These are phyloP conservation scores for Boletellus deceptivus DNA, from an alignment of 1,284 basidiomycete genomes.

Conservation along the genomic window DNA sequence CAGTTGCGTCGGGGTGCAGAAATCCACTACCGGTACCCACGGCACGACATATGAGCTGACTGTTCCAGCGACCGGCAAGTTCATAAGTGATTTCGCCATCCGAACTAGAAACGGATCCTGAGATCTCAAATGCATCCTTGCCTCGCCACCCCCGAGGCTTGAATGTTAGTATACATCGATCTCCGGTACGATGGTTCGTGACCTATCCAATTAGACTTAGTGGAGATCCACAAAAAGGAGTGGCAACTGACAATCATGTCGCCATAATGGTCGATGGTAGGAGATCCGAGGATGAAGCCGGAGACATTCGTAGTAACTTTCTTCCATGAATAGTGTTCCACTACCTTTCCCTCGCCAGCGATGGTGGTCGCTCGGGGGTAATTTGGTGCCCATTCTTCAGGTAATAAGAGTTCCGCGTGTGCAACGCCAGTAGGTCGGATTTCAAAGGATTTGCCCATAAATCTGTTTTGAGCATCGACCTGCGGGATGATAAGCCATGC, in stretches of 20 bases:
- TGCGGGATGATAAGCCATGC: slow-evolving; percentile 26
- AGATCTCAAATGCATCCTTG: slow-evolving; percentile 89
- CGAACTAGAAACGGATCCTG: slow-evolving; percentile 76
- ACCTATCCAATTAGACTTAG: slow-evolving; percentile 44
- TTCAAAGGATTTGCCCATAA: slow-evolving; percentile 96
- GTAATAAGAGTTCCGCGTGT: slow-evolving; percentile 83
- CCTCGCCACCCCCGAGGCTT: slow-evolving; percentile 96
- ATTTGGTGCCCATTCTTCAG: slow-evolving; percentile 56
- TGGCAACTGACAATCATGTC: slow-evolving; percentile 77
- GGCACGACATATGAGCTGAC: slow-evolving; percentile 86
- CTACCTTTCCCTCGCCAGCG: slow-evolving; percentile 49
- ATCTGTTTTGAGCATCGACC: slow-evolving; percentile 92
- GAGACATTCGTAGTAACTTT: slow-evolving; percentile 94
- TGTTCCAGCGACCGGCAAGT: slow-evolving; percentile 95
- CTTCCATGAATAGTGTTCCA: slow-evolving; percentile 91
- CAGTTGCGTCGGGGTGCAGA: slow-evolving; percentile 72
- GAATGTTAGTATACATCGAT: slow-evolving; percentile 88
- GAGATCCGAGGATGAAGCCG: slow-evolving; percentile 91
- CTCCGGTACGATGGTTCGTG: slow-evolving; percentile 91
- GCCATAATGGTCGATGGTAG: slow-evolving; percentile 96
- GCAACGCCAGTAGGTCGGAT: slow-evolving; percentile 94
- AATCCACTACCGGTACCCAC: slow-evolving; percentile 63
- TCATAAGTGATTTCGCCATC: slow-evolving; percentile 76
- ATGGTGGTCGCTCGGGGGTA: slow-evolving; percentile 54
- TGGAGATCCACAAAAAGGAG: not conserved